Evolutionary conservation across 164 flowering plant species (phyloP).

Genomic region (Macadamia tetraphylla): DNA sequence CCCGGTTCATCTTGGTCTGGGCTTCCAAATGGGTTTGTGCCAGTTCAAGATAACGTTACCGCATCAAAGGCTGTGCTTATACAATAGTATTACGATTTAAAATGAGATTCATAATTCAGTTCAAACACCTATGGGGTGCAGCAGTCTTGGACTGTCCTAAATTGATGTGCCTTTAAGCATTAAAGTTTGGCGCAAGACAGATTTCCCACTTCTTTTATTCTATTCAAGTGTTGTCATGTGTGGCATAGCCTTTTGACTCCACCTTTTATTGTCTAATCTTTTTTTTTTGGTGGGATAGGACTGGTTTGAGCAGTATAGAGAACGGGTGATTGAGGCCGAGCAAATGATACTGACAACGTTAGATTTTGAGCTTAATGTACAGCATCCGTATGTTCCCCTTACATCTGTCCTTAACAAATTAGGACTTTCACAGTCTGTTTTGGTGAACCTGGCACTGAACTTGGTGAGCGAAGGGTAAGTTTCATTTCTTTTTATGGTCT

Average conservation of each 20-base stretch:
- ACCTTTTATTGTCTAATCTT: not conserved
- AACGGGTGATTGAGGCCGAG: constrained; percentile 80
- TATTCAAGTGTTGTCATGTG: not conserved
- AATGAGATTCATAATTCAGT: no score
- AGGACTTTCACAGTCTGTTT: constrained; percentile 67
- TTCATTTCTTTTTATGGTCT: not conserved
- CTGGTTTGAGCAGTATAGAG: constrained; percentile 93
- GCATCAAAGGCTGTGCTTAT: no score
- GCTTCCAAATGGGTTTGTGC: no score
- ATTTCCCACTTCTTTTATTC: not conserved
- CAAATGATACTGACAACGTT: constrained; percentile 81
- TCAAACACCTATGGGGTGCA: no score
- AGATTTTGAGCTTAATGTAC: constrained; percentile 87
- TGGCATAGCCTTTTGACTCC: no score
- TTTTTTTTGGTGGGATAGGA: constrained; percentile 46
- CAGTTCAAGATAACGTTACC: no score
- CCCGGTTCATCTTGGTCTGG: no score
- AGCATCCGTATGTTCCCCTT: constrained; percentile 83
- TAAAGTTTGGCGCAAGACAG: not conserved
- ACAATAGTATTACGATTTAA: no score
- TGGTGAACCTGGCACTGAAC: constrained; percentile 75
- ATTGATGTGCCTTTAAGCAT: not conserved
- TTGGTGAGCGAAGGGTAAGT: constrained; percentile 96
- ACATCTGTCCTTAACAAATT: constrained; percentile 74
- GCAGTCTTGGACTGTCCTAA: not conserved